A percentile compares a stretch with the other conserved stretches of the same genome.
These are phyloP conservation scores for barley (Hordeum vulgare) DNA, from an alignment of 176 grass and related monocot genomes.

Conservation along the genomic window DNA sequence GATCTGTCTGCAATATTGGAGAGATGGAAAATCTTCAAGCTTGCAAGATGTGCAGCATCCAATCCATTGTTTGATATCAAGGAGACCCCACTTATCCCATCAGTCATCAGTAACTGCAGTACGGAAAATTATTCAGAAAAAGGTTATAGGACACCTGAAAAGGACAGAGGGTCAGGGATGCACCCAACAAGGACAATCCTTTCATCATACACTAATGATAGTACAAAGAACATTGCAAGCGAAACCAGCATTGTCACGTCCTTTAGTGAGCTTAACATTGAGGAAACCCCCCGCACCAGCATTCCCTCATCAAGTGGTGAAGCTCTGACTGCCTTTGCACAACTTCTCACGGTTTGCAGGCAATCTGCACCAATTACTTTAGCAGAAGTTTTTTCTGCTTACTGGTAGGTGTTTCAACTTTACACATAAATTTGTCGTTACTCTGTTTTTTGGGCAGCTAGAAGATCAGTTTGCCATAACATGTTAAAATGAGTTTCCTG, in stretches of 20 bases:
- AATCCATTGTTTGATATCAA: conserved; percentile 50
- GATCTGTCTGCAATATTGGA: conserved; percentile 69
- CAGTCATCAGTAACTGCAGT: conserved; percentile 26
- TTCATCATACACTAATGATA: conserved; percentile 14
- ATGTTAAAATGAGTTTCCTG: not conserved
- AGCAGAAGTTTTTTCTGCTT: conserved; percentile 60
- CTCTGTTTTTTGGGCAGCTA: conserved; percentile 12
- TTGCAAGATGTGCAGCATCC: conserved; percentile 37
- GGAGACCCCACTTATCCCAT: conserved; percentile 51
- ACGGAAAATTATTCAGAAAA: not conserved
- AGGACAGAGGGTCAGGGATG: conserved; percentile 10
- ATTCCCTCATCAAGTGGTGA: conserved; percentile 39
- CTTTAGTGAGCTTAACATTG: conserved; percentile 56
- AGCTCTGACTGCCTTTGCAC: conserved; percentile 56
- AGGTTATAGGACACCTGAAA: conserved; percentile 44
- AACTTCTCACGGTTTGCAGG: conserved; percentile 69
- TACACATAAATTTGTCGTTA: not conserved
- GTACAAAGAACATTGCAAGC: conserved; percentile 10
- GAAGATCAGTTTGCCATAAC: conserved; percentile 8
- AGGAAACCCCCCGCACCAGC: conserved; percentile 19
- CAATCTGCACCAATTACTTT: conserved; percentile 60
- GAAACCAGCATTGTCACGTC: conserved; percentile 23
- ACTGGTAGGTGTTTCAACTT: conserved; percentile 56
- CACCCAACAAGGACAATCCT: not conserved
- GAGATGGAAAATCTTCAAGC: conserved; percentile 70